Evolutionary conservation across 169 alveolate genomes (phyloP), one percentile per base, ranked within the genome.

Genomic region (Amoebophrya sp.): DNA sequence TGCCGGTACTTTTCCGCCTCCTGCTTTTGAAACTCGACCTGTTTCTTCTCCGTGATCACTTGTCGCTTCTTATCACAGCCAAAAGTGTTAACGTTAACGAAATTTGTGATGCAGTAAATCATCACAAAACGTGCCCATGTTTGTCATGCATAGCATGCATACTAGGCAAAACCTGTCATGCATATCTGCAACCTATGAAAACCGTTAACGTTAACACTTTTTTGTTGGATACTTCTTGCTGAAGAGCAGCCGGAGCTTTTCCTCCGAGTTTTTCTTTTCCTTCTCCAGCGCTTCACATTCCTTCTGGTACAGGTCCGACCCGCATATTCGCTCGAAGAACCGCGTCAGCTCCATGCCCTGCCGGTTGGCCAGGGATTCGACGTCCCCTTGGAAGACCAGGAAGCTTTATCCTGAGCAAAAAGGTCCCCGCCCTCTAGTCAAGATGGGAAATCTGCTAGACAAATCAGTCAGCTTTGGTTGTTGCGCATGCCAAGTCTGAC

Each of bases 1-100:
- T 66, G 83, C 10, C 83, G 83, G 83, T 66, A 66, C 83, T 66
- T 66, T 25, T 66, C 83, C 32, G 83, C 83, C 35, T 66, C 83
- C 10, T 7, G 29, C 66, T 47, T 47, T 47, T 47, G 66, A 12
- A 47, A 7, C 66, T 47, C 66, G 66, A 66, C 83, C 35, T 66
- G 83, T n/a, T 66, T 66, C 38, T 25, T 18, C 18, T 66, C 83
- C 38, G 32, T 25, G 2, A 66, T 25, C 10, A 25, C 83, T 2
- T 18, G 35, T n/a, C 83, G 1, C 32, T 41, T 41, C 54, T 41
- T 41, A n/a, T n/a, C n/a, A n/a, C n/a, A n/a, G n/a, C n/a, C n/a
- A n/a, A n/a, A n/a, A n/a, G n/a, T n/a, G n/a, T n/a, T n/a, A n/a
- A n/a, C n/a, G n/a, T n/a, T n/a, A n/a, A n/a, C n/a, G n/a, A n/a